Base-by-base conservation (phyloP, 106 monocot species). In the Cymbidium sinense region DNA sequence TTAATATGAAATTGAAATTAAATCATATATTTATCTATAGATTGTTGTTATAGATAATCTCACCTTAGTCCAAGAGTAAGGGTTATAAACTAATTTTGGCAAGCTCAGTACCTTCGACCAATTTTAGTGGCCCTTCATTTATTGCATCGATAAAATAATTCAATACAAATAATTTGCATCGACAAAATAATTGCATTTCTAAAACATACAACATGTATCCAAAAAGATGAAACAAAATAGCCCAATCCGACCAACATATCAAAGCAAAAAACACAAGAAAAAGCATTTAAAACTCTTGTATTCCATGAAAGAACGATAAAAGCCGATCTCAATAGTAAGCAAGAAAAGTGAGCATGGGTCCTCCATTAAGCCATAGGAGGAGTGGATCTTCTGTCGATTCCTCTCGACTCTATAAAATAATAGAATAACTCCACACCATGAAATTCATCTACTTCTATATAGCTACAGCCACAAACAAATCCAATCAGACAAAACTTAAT, bases 351-450 rank as follows among this genome's bases (percentile, higher is more conserved):
- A 80, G 84, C 84, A 84, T 61, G 4, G 37, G 74, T 17, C 84
- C 84, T 2, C 84, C 84, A 43, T 70, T 62, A 34, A 81, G 64
- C 84, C 84, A n/a, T n/a, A n/a, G n/a, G 80, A 84, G 10, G 35
- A 84, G 27, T 21, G 78, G 78, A 37, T 67, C 78, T 13, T 65
- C 78, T 13, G 17, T 61, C 15, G 43, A 34, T 67, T 78, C 67
- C 78, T 78, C 8, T 78, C 78, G 78, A 78, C 43, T 78, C 18
- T 65, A 78, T 43, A 27, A 78, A 78, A 54, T 67, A 69, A 13
- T 92, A 92, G 83, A 92, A 92, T 29, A 89, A 36, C 33, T 84
- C 27, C 43, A 36, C 84, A 1, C 75, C 88, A 2, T 82, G 43
- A 30, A 5, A 75, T 28, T 85, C 85, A 76, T 86, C 85, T 75